These are phyloP conservation scores for Myochromella boudieri DNA, from an alignment of 768 basidiomycete species.

Conservation along the genomic window DNA sequence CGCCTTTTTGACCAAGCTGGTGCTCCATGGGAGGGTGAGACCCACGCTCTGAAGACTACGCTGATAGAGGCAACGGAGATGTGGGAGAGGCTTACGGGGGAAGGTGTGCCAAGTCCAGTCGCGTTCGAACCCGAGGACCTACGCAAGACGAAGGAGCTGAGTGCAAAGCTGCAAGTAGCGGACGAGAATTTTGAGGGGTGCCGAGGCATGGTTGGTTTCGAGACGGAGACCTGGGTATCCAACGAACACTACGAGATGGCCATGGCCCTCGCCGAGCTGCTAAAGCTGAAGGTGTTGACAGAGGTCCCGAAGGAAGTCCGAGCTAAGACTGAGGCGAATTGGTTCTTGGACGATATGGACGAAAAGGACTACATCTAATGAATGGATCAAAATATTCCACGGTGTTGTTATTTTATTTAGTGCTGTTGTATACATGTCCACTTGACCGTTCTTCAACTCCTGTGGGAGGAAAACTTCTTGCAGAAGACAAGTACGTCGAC, in stretches of 20 bases:
- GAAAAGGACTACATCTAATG: slow-evolving; percentile 43
- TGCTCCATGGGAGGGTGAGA: slow-evolving; percentile 51
- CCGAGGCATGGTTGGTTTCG: slow-evolving; percentile 28
- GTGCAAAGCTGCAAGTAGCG: slow-evolving; percentile 25
- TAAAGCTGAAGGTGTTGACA: slow-evolving; percentile 33
- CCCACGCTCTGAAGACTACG: too few species aligned
- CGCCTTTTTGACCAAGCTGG: slow-evolving; percentile 44
- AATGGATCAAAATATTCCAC: too few species aligned
- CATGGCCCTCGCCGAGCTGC: too few species aligned
- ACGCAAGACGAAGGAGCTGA: slow-evolving; percentile 38
- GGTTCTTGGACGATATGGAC: slow-evolving; percentile 50
- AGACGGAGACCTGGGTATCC: slow-evolving; percentile 46
- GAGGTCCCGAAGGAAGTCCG: slow-evolving; percentile 34
- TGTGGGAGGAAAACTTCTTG: too few species aligned
- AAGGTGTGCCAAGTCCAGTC: slow-evolving; percentile 41
- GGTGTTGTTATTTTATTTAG: too few species aligned
- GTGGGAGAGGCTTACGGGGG: slow-evolving; percentile 41
- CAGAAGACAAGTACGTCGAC: too few species aligned
- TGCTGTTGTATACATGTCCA: too few species aligned
- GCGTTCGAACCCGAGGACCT: slow-evolving; percentile 46
- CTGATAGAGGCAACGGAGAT: slow-evolving; percentile 43
- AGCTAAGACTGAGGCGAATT: slow-evolving; percentile 36
- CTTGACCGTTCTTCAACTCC: too few species aligned
- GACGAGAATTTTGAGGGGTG: slow-evolving; percentile 26
- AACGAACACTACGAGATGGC: slow-evolving; percentile 32